Percentiles rank a stretch among this genome's conserved stretches.
Conservation (phyloP, 2,329 filamentous ascomycete species). For the Aureobasidium mangrovei region DNA sequence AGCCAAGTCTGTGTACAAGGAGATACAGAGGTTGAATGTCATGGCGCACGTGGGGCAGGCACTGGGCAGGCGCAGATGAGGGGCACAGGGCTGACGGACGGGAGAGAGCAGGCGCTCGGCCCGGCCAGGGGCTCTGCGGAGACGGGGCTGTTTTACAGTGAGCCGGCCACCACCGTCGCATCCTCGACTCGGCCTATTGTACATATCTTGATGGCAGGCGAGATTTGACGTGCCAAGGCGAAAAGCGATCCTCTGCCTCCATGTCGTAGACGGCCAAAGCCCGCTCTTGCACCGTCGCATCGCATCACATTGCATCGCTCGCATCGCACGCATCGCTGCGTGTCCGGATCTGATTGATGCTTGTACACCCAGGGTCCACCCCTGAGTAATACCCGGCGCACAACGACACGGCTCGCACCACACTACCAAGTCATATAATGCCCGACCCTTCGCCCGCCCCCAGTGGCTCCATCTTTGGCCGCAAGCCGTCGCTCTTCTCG, state of each 20-base stretch:
- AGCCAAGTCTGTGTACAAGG: too few species aligned
- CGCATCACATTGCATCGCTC: background rate
- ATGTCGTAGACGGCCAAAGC: constrained; percentile 4
- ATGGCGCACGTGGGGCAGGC: background rate
- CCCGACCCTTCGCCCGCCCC: constrained; percentile 15
- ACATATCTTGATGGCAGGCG: background rate
- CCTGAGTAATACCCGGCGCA: background rate
- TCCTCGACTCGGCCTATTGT: background rate
- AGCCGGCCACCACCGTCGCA: too few species aligned
- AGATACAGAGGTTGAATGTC: background rate
- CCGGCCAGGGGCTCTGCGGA: too few species aligned
- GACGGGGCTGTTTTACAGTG: too few species aligned
- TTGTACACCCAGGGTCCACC: constrained; percentile 4
- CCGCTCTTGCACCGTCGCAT: background rate
- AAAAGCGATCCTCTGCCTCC: background rate
- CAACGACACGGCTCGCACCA: background rate
- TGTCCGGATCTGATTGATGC: background rate
- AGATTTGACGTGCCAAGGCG: constrained; percentile 5
- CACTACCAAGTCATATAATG: constrained; percentile 1
- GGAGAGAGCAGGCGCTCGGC: background rate
- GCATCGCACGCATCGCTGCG: too few species aligned
- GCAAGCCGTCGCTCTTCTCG: constrained; percentile 10
- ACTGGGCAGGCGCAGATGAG: background rate
- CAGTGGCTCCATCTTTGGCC: constrained; percentile 9
- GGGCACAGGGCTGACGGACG: background rate